A percentile compares a stretch with the other conserved stretches of the same genome.
These are phyloP conservation scores for Tothia fuscella DNA, from an alignment of 2,329 filamentous ascomycete genomes.

Conservation along the genomic window DNA sequence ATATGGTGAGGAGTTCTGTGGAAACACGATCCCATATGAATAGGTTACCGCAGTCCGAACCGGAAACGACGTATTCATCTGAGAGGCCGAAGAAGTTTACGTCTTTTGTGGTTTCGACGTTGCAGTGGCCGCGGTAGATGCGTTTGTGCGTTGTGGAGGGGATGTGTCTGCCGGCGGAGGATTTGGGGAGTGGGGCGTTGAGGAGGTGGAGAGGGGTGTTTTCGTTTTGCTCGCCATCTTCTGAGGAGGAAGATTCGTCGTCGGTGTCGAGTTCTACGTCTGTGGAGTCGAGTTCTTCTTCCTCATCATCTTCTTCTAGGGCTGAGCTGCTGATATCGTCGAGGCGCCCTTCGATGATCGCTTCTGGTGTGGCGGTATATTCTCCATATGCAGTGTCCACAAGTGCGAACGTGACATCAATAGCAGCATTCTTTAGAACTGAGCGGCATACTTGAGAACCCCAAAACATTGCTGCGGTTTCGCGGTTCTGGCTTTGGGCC, in stretches of 20 bases:
- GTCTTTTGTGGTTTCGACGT: constrained; percentile 56
- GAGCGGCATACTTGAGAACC: constrained; percentile 47
- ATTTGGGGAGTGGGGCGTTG: not conserved
- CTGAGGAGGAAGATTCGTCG: constrained; percentile 15
- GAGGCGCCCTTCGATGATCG: constrained; percentile 15
- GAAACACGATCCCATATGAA: constrained; percentile 60
- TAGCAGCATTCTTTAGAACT: constrained; percentile 44
- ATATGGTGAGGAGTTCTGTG: constrained; percentile 48
- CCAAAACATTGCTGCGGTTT: constrained; percentile 42
- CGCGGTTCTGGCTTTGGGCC: constrained; percentile 29
- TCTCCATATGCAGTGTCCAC: constrained; percentile 50
- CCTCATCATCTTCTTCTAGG: constrained; percentile 14
- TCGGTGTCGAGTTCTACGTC: constrained; percentile 9
- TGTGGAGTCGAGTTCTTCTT: constrained; percentile 17
- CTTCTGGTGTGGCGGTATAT: constrained; percentile 15
- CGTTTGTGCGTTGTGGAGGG: constrained; percentile 45
- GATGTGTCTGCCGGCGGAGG: constrained; percentile 38
- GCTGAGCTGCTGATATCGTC: constrained; percentile 14
- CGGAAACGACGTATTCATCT: constrained; percentile 57
- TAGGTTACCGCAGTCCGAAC: constrained; percentile 53
- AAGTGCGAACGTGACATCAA: constrained; percentile 43
- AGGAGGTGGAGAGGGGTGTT: constrained; percentile 10
- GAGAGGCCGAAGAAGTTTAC: constrained; percentile 56
- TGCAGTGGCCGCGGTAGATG: constrained; percentile 52
- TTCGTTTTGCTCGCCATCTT: constrained; percentile 17